Base-by-base conservation (phyloP, 495 filamentous ascomycete genomes). In the Aspergillus cavernicola region DNA sequence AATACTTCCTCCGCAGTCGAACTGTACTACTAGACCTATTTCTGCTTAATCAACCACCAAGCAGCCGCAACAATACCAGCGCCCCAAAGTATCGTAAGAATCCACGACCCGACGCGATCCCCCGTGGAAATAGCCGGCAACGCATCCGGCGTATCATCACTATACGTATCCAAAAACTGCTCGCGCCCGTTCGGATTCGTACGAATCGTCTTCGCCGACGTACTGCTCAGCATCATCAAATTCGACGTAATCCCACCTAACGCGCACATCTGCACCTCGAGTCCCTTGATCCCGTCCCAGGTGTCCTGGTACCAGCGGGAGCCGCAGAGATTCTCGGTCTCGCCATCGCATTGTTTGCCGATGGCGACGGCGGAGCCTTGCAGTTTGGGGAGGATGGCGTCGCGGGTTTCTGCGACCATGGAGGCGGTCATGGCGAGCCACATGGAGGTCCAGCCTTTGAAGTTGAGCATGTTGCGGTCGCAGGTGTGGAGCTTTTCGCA, bases 391-490 rank as follows among this genome's bases (percentile, higher is more conserved):
- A 80, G 80, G 64, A 92, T 80, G 9, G 59, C 60, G 26, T 75
- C 65, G 28, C 66, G 71, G 1, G 83, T 87, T 63, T 76, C 85
- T 6, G 71, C 68, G 2, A 63, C 68, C 4, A 89, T 78, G 51
- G 86, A 84, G 1, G 82, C 83, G 3, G 84, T 82, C 10, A 81
- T 74, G 3, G 86, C 85, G 74, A 93, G 78, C 85, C 87, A 90
- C 19, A 87, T 81, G 3, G 86, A 69, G 2, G 88, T 73, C 62
- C 87, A 89, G 5, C 85, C 86, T 65, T 90, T 91, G 77, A 92
- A 91, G 29, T 79, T 80, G 51, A 82, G 80, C 62, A 88, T 83
- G 65, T 90, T 86, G 29, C 79, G 61, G 57, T 90, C 78, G 63
- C 87, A 89, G 2, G 62, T 75, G 24, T 69, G 57, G 42, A 73